Evolutionary conservation across 768 basidiomycete genomes (phyloP), one percentile per base, ranked within the genome.

Genomic region (Calocybe cyanea): DNA sequence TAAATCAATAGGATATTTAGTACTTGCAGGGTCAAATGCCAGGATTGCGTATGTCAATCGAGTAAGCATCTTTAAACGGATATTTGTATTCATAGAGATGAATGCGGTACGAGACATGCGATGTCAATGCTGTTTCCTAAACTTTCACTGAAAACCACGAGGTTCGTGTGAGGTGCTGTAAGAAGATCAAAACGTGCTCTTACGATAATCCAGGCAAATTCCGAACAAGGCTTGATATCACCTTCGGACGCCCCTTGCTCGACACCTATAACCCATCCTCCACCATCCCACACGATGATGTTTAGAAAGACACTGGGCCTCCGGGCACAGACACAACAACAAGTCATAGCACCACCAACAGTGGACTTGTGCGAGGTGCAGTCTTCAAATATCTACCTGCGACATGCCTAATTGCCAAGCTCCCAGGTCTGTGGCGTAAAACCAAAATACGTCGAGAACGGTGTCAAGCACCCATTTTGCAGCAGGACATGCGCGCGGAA

Each of bases 371-470:
- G 52, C 11, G 48, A 50, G 52, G 52, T 53, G 38, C 38, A 45
- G 43, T 28, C 4, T 7, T 35, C n/a, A 7, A 24, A 2, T 2
- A 11, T 8, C n/a, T 25, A 14, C 17, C 24, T 7, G 9, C 7
- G n/a, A 25, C 24, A 39, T 17, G 7, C 20, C 45, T 51, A 11
- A 57, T 44, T 48, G 32, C 42, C 11, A 5, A 6, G 25, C 5
- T 36, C 41, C 40, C 45, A 83, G 82, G 71, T 72, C 46, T 84
- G 82, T 61, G 74, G 77, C 11, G 67, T 67, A 48, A 81, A 73
- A 59, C 78, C 80, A 11, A 83, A 78, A 66, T 83, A 74, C 57
- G 61, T 79, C n/a, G 82, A 82, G 53, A 71, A 75, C 49, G 82
- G 81, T 14, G 61, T 68, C 50, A 70, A 70, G 50, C 80, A 83